phyloP scores from a whole-genome alignment of 257 asterid species.

The Pogostemon cablin region DNA sequence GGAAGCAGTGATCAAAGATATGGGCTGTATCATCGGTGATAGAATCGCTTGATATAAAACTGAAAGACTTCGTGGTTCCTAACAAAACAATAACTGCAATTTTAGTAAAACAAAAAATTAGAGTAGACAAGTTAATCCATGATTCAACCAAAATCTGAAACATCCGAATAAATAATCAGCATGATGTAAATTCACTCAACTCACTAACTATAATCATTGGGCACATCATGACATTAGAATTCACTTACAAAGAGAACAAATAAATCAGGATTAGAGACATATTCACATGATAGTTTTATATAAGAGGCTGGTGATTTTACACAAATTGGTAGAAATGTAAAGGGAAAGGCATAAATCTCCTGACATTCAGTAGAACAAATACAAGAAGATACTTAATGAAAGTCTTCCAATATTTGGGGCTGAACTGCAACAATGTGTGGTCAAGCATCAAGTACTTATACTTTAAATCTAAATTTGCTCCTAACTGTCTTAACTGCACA shows the following conservation, averaged over 20 bases:
- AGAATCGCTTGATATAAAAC: slow-evolving; percentile 68
- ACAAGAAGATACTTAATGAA: slow-evolving; percentile 2
- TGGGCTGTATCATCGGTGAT: slow-evolving; percentile 69
- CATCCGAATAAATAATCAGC: slow-evolving; percentile 13
- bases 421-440: slow-evolving; percentile 6
- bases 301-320: slow-evolving; percentile 1
- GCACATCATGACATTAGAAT: neutral
- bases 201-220: slow-evolving; percentile 4
- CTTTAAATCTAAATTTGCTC: slow-evolving; percentile 8
- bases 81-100: slow-evolving; percentile 38
- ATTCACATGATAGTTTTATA: neutral
- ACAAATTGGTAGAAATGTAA: neutral
- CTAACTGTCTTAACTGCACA: neutral
- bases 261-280: neutral
- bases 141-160: slow-evolving; percentile 6
- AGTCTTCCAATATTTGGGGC: slow-evolving; percentile 9
- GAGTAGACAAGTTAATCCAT: slow-evolving; percentile 10
- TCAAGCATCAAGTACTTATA: slow-evolving; percentile 4
- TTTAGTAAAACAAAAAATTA: slow-evolving; percentile 12
- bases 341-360: slow-evolving; percentile 2
- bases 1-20: slow-evolving; percentile 74
- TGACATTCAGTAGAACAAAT: neutral
- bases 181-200: neutral
- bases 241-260: neutral
- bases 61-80: slow-evolving; percentile 55